Evolutionary conservation across 495 filamentous ascomycete genomes (phyloP).

Genomic region (Xylaria bambusicola): DNA sequence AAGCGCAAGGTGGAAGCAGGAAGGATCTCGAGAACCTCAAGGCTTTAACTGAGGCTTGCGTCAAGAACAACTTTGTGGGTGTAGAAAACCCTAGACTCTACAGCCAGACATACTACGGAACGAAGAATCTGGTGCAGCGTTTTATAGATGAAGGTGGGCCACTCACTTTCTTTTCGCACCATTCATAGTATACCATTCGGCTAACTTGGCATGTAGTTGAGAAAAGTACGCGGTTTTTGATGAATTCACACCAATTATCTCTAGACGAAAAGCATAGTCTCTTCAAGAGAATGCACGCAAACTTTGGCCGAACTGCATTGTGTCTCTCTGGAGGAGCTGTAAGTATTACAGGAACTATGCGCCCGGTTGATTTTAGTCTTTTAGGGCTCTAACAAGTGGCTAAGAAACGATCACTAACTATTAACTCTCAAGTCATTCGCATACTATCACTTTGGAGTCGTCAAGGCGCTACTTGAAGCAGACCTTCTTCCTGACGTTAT

Average conservation of each 20-base stretch:
- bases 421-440: conserved; percentile 59
- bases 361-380: too few species aligned
- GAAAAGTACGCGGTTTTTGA: conserved; percentile 65
- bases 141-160: conserved; percentile 76
- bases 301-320: conserved; percentile 88
- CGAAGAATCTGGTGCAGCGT: conserved; percentile 85
- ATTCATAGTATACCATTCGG: not conserved
- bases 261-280: conserved; percentile 75
- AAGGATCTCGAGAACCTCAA: conserved; percentile 71
- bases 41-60: conserved; percentile 78
- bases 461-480: conserved; percentile 87
- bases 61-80: conserved; percentile 96
- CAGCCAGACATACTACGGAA: conserved; percentile 94
- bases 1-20: conserved; percentile 37
- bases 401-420: not conserved
- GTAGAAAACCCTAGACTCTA: conserved; percentile 94
- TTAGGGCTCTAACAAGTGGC: not conserved
- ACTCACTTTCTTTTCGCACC: conserved; percentile 16
- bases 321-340: conserved; percentile 93
- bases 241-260: conserved; percentile 64
- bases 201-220: conserved; percentile 46
- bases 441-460: conserved; percentile 94
- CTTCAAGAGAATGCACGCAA: conserved; percentile 85
- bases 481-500: conserved; percentile 87
- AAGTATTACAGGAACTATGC: not conserved